Base-by-base conservation (phyloP, 192 early-diverging fungal species). In the Coemansia sp. region DNA sequence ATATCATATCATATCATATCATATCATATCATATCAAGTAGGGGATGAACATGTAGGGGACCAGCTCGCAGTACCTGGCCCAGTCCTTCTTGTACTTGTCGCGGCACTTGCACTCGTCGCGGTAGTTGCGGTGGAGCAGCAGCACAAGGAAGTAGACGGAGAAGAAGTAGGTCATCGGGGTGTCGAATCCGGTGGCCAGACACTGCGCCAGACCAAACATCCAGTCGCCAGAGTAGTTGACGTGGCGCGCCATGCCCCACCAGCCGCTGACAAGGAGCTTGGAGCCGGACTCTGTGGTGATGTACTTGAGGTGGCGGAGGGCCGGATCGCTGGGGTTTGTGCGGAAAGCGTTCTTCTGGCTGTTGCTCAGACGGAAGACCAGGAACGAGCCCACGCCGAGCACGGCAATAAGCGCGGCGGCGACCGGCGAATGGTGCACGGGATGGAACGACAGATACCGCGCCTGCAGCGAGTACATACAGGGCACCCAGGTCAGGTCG, bases 141-240 rank as follows among this genome's bases (percentile, higher is more conserved):
- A 99, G 76, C 17, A 97, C 88, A 11, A 87, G 88, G 85, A 99
- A 99, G 84, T 98, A 99, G 56, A 91, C 74, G 14, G 89, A 85
- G 78, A 98, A 98, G 84, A 99, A 97, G 86, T 95, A 99, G 38
- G 94, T 92, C 61, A 99, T 86, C 4, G 89, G 86, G 14, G 88
- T 85, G 22, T 65, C 77, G 66, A 95, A 93, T 40, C 95, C 93
- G 54, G 90, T 90, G 11, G 95, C 90, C 53, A 98, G 70, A 70
- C 93, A 96, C 91, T 93, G 95, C 11, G 95, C 86, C 38, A 96
- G 78, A 5, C 90, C 88, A 88, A 92, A 95, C 32, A 97, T 69
- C 95, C 95, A 98, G 85, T 98, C 97, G 45, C 95, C 93, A 17
- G 90, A 85, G 79, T 99, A 99, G 76, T 99, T 99, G 73, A 97